Evolutionary conservation across 306 rosid species (phyloP), one percentile per base, ranked within the genome.

Genomic region (Citrullus colocynthis): DNA sequence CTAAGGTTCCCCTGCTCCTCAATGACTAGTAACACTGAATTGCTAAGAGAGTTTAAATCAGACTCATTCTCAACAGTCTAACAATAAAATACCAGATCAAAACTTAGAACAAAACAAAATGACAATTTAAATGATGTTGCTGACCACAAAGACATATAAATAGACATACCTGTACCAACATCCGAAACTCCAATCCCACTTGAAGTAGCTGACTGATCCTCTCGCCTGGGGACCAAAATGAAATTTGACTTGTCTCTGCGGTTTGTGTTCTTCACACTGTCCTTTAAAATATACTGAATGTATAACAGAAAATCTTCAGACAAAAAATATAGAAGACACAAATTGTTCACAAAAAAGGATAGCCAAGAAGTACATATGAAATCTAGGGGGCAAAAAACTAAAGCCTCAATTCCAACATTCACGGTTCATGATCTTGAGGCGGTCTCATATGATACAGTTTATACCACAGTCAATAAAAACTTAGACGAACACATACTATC

Each of bases 251-350:
- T 92, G 80, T 83, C 96, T 82, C 81, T 95, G 21, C 92, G 87
- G 80, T 78, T 85, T 52, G 82, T 67, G 80, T 62, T 83, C 84
- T 82, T 95, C 44, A 81, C 81, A 78, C 80, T 83, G 78, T 92
- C 93, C 90, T 92, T 95, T 81, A 87, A 88, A 74, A 95, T 90
- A 85, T 95, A 92, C 98, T 95, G 93, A 36, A 79, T 45, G 70
- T 62, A 70, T 83, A 83, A 70, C 84, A 83, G 76, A 62, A 84
- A 41, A 14, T 20, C 41, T 39, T 56, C 70, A 59, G 79, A 41
- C 15, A 2, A 17, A 52, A 49, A 32, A 30, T 52, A 52, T 17
- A 74, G 32, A 67, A 28, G n/a, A 49, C 48, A 17, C 58, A 73
- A 73, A 10, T 36, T 48, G 36, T 49, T 51, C 44, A 76, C 6